These are phyloP conservation scores for Mycena maculata DNA, from an alignment of 768 basidiomycete species.

Conservation along the genomic window DNA sequence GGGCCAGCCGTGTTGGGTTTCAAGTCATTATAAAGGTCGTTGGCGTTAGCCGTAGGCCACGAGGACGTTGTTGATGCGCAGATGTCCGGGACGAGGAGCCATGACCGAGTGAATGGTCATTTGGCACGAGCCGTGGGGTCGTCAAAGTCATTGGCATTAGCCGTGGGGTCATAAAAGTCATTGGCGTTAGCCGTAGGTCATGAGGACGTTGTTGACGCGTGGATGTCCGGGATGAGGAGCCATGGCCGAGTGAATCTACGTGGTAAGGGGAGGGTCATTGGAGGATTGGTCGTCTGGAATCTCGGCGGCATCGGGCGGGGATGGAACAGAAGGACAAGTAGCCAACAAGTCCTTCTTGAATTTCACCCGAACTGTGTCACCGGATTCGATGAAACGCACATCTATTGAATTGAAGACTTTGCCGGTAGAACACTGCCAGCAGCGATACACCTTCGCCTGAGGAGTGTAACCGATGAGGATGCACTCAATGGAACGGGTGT, in stretches of 20 bases:
- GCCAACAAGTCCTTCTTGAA: not conserved
- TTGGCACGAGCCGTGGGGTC: too few species aligned
- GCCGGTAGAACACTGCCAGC: constrained; percentile 31
- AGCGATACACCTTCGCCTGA: constrained; percentile 40
- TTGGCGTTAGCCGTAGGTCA: too few species aligned
- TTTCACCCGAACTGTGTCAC: not conserved
- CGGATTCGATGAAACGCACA: not conserved
- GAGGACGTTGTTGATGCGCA: not conserved
- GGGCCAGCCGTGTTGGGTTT: too few species aligned
- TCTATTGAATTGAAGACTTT: constrained; percentile 6
- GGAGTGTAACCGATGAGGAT: constrained; percentile 23
- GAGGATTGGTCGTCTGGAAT: not conserved
- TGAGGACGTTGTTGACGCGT: too few species aligned
- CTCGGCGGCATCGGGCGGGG: not conserved
- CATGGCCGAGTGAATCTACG: too few species aligned
- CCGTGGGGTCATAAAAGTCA: too few species aligned
- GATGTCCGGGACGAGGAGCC: too few species aligned
- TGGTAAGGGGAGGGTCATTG: not conserved
- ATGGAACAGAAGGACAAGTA: not conserved
- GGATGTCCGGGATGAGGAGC: too few species aligned
- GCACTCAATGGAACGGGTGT: constrained; percentile 32
- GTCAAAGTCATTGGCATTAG: too few species aligned
- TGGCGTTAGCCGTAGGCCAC: not conserved
- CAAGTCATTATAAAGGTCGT: not conserved
- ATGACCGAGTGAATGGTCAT: too few species aligned